Percentiles rank a stretch among this genome's conserved stretches.
Evolutionary conservation across 345 rosid genomes (phyloP).

Genomic region (Hibiscus mutabilis): DNA sequence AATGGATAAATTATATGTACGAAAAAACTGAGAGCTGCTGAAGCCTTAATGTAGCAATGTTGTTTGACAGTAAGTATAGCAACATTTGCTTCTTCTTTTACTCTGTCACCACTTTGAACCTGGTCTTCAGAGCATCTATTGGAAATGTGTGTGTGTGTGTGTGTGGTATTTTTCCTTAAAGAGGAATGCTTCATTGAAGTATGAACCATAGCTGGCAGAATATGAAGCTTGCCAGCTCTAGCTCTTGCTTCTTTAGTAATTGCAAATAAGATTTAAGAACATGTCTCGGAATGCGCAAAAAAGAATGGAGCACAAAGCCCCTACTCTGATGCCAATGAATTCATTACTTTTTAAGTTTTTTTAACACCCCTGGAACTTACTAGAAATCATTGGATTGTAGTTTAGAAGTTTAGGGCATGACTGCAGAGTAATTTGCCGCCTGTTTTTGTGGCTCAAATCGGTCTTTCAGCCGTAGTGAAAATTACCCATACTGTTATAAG

Average conservation of each 20-base stretch:
- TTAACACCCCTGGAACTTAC: background rate
- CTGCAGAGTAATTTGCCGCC: background rate
- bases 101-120: background rate
- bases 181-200: background rate
- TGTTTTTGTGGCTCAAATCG: background rate
- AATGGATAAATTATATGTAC: background rate
- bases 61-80: background rate
- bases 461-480: background rate
- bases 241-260: background rate
- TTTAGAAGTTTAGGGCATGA: background rate
- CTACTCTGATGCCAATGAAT: background rate
- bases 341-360: background rate
- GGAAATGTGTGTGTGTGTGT: too few species aligned
- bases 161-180: background rate
- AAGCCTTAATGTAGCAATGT: background rate
- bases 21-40: background rate
- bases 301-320: background rate
- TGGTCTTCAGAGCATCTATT: background rate
- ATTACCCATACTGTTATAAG: background rate
- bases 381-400: background rate
- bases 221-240: background rate
- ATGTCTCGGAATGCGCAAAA: background rate
- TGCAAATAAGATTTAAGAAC: background rate
- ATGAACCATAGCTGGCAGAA: background rate
- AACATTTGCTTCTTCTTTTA: background rate